A percentile compares a stretch with the other conserved stretches of the same genome.
phyloP scores from a whole-genome alignment of 2,329 filamentous ascomycete genomes.

The Ophiocordyceps sinensis region DNA sequence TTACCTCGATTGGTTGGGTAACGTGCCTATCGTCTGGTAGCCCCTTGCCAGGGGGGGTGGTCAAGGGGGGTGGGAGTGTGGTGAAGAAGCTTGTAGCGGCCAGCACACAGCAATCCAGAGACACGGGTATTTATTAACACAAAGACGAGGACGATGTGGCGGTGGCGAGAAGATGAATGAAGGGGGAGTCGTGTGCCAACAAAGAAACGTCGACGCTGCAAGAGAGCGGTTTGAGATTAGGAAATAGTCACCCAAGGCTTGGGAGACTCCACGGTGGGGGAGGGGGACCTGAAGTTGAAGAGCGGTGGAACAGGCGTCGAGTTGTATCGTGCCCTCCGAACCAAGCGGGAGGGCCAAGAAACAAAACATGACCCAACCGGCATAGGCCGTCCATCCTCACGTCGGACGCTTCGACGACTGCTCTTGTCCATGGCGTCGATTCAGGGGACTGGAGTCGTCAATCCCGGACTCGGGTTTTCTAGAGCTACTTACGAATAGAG shows the following conservation, averaged over 20 bases:
- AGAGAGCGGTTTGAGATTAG: not conserved
- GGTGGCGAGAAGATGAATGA: conserved; percentile 1
- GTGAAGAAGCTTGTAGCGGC: not conserved
- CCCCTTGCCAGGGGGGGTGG: conserved; percentile 2
- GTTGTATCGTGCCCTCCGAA: no score
- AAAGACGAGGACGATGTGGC: conserved; percentile 1
- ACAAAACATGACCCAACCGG: not conserved
- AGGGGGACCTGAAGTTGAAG: not conserved
- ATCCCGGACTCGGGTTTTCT: not conserved
- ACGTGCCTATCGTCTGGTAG: conserved; percentile 1
- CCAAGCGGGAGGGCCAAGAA: not conserved
- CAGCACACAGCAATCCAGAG: not conserved
- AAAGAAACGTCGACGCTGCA: not conserved
- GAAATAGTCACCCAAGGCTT: not conserved
- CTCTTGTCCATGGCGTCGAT: not conserved
- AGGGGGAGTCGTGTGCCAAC: not conserved
- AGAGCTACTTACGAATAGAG: not conserved
- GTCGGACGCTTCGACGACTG: not conserved
- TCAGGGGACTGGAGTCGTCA: not conserved
- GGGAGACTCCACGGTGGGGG: not conserved
- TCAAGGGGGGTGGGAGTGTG: not conserved
- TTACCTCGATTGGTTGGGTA: conserved; percentile 1
- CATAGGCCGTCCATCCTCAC: not conserved
- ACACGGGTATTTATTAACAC: not conserved
- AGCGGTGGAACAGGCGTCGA: no score